Percentiles rank a stretch among this genome's conserved stretches.
Evolutionary conservation across 2,329 filamentous ascomycete species (phyloP).

Genomic region (Cladosporium cucumerinum): DNA sequence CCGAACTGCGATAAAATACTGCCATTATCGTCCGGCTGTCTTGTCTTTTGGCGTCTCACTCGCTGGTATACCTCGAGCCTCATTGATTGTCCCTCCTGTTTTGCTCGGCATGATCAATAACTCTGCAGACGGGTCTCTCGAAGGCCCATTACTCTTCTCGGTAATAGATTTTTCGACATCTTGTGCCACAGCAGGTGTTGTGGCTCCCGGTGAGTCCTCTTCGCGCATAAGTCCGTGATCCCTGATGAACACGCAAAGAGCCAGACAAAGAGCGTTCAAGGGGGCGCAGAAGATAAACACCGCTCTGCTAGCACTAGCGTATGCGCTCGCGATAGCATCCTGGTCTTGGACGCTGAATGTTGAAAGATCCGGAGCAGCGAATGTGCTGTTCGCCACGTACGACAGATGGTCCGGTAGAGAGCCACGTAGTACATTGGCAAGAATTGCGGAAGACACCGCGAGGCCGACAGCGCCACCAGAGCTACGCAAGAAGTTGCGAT

Average conservation of each 20-base stretch:
- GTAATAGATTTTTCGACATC: background rate
- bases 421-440: conserved; percentile 34
- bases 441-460: conserved; percentile 69
- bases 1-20: too few relatives aligned
- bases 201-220: conserved; percentile 22
- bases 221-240: conserved; percentile 28
- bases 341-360: conserved; percentile 35
- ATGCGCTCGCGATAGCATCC: conserved; percentile 47
- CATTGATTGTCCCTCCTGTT: background rate
- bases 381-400: conserved; percentile 41
- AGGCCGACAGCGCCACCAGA: conserved; percentile 61
- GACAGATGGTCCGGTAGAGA: conserved; percentile 40
- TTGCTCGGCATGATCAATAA: background rate
- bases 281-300: conserved; percentile 59
- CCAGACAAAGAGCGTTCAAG: conserved; percentile 50
- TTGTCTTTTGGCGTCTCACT: background rate
- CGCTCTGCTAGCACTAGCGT: conserved; percentile 52
- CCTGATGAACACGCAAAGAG: conserved; percentile 50
- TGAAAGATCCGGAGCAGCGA: conserved; percentile 35
- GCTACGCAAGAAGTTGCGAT: conserved; percentile 71
- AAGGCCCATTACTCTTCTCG: background rate
- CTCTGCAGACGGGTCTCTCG: background rate
- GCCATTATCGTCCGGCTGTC: background rate
- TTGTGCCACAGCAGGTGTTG: background rate
- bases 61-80: background rate